Conservation (phyloP, 345 rosid genomes). For the Dovyalis caffra region DNA sequence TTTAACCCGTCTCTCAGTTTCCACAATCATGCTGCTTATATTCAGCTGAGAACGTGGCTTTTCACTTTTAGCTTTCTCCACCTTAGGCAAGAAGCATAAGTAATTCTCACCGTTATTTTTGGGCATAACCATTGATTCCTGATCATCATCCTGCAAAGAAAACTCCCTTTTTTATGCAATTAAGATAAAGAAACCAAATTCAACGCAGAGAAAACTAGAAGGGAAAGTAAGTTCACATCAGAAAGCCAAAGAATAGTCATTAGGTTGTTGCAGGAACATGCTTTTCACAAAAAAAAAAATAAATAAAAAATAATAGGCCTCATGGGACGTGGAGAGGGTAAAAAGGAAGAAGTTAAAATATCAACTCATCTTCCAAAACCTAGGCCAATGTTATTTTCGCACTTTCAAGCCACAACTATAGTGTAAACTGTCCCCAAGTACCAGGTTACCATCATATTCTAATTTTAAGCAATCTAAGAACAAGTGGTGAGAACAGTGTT, state of each 20-base stretch:
- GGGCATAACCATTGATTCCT: conserved; percentile 67
- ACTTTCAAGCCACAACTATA: background rate
- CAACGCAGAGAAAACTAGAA: background rate
- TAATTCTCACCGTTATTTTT: conserved; percentile 59
- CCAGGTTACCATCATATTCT: background rate
- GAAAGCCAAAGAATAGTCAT: background rate
- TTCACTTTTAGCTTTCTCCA: conserved; percentile 55
- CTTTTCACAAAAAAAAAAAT: background rate
- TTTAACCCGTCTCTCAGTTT: conserved; percentile 61
- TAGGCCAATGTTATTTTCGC: background rate
- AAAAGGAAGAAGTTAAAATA: background rate
- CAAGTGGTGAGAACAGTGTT: background rate
- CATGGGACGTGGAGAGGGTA: background rate
- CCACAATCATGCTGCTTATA: conserved; percentile 72
- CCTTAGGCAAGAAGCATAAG: conserved; percentile 80
- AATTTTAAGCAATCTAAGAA: background rate
- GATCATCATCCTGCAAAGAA: conserved; percentile 61
- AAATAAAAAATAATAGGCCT: no score
- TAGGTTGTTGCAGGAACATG: background rate
- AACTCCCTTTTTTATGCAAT: background rate
- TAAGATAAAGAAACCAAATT: background rate
- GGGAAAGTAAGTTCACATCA: background rate
- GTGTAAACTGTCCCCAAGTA: background rate
- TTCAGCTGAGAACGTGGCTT: conserved; percentile 50
- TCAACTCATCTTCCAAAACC: conserved; percentile 1